Evolutionary conservation across 2,329 filamentous ascomycete species (phyloP).

Genomic region (Venturia pyrina): DNA sequence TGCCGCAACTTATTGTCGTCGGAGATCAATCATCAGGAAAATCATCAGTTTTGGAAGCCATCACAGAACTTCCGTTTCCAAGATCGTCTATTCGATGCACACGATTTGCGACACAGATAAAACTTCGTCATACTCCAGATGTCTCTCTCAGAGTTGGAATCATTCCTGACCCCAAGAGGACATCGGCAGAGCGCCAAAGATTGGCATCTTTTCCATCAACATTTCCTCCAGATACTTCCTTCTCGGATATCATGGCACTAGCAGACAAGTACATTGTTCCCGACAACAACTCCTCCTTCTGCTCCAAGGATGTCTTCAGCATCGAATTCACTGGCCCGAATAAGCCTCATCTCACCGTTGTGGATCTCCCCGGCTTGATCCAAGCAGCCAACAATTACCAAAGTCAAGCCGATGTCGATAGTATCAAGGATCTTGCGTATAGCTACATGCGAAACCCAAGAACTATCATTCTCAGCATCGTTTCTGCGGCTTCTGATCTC

Average conservation of each 20-base stretch:
- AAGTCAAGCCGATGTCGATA: conserved; percentile 32
- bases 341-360: conserved; percentile 39
- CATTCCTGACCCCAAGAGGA: conserved; percentile 9
- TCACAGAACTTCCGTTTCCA: conserved; percentile 16
- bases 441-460: conserved; percentile 31
- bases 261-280: conserved; percentile 5
- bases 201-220: conserved; percentile 5
- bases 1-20: conserved; percentile 18
- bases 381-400: conserved; percentile 39
- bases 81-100: conserved; percentile 15
- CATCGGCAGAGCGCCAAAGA: conserved; percentile 5
- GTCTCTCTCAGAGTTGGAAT: conserved; percentile 3
- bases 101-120: conserved; percentile 17
- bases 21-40: conserved; percentile 20
- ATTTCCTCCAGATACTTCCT: conserved; percentile 4
- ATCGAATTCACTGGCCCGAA: conserved; percentile 24
- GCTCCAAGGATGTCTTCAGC: conserved; percentile 19
- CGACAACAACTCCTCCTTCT: conserved; percentile 7
- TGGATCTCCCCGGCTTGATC: conserved; percentile 48
- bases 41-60: conserved; percentile 16
- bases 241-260: conserved; percentile 9
- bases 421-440: conserved; percentile 37
- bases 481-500: conserved; percentile 32
- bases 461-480: conserved; percentile 38
- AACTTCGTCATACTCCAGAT: conserved; percentile 12